A percentile compares a stretch with the other conserved stretches of the same genome.
phyloP scores from a whole-genome alignment of 108 stramenopile genomes.

The Pseudonitzschia delicatissima region DNA sequence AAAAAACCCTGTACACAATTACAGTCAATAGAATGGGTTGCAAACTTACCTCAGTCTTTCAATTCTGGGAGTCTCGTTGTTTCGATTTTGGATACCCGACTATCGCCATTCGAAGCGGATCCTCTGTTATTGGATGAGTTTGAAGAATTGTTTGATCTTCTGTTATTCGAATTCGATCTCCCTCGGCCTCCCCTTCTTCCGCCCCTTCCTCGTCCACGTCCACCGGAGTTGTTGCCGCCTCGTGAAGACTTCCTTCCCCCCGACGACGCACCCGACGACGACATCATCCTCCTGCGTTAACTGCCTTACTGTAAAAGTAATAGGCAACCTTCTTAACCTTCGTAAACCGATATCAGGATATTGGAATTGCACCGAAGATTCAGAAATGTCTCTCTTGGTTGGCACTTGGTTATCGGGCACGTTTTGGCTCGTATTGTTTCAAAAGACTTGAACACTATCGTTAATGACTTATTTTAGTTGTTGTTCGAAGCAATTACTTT shows the following conservation, averaged over 20 bases:
- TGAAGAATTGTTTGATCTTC: constrained; percentile 1
- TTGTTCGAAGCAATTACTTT: too few species aligned
- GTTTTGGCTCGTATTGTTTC: too few species aligned
- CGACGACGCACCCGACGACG: not conserved
- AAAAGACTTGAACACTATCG: too few species aligned
- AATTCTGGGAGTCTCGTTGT: constrained; percentile 19
- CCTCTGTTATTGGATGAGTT: constrained; percentile 2
- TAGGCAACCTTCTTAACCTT: too few species aligned
- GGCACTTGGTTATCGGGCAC: too few species aligned
- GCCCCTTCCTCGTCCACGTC: constrained; percentile 30
- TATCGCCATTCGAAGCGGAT: not conserved
- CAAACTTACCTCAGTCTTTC: constrained; percentile 34
- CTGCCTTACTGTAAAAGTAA: not conserved
- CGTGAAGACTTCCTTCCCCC: constrained; percentile 20
- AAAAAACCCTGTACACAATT: not conserved
- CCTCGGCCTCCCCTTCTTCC: constrained; percentile 37
- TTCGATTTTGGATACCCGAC: constrained; percentile 6
- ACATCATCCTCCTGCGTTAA: not conserved
- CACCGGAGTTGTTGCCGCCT: constrained; percentile 22
- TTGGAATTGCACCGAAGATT: too few species aligned
- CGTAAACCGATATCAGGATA: too few species aligned
- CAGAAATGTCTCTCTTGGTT: too few species aligned
- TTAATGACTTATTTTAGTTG: too few species aligned
- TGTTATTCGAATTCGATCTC: constrained; percentile 32
- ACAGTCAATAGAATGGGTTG: not conserved